Evolutionary conservation across 2,329 filamentous ascomycete genomes (phyloP).

Genomic region (Ampelomyces quisqualis): DNA sequence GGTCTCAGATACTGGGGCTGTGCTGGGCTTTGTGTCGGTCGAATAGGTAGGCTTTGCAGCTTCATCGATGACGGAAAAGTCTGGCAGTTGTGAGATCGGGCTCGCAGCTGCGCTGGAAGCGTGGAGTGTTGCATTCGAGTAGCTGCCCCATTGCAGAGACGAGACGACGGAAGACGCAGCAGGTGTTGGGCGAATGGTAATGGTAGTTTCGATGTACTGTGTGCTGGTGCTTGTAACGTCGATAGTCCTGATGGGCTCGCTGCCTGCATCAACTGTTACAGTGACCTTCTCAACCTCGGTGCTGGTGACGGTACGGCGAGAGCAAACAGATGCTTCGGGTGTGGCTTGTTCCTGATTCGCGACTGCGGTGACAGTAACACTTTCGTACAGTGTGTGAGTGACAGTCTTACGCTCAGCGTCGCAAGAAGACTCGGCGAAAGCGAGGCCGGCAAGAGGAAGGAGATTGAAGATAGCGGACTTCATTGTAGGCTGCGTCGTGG

Average conservation of each 20-base stretch:
- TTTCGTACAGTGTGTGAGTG: constrained; percentile 15
- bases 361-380: constrained; percentile 17
- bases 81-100: constrained; percentile 1
- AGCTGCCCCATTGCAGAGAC: constrained; percentile 12
- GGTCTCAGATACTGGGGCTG: constrained; percentile 11
- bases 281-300: constrained; percentile 19
- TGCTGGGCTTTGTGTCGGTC: constrained; percentile 6
- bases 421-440: constrained; percentile 20
- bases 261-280: constrained; percentile 12
- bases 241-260: constrained; percentile 14
- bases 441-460: constrained; percentile 29
- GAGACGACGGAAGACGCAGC: constrained; percentile 5
- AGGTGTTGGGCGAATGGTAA: constrained; percentile 16
- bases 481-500: constrained; percentile 16
- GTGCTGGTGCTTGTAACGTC: constrained; percentile 18
- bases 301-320: constrained; percentile 18
- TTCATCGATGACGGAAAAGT: constrained; percentile 1
- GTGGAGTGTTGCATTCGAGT: constrained; percentile 13
- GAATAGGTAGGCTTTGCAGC: constrained; percentile 4
- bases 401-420: constrained; percentile 22
- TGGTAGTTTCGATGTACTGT: constrained; percentile 14
- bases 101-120: constrained; percentile 1
- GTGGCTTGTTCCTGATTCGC: background rate
- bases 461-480: constrained; percentile 30
- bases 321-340: constrained; percentile 2